Conservation (phyloP, 768 basidiomycete genomes). For the Fomitopsis serialis region DNA sequence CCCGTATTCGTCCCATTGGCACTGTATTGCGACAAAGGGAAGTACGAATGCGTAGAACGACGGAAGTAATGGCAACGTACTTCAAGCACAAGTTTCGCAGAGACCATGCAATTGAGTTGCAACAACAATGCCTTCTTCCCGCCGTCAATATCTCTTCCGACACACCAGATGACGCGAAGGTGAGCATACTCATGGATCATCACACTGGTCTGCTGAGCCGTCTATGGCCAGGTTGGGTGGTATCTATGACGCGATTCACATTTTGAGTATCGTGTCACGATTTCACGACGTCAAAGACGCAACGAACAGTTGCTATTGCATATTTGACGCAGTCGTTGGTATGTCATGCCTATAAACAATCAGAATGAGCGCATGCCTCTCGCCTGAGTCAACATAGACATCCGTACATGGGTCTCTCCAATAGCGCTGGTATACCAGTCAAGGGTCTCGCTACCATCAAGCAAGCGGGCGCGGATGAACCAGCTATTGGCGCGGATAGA, state of each 20-base stretch:
- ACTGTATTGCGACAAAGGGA: no score
- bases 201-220: background rate
- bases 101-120: background rate
- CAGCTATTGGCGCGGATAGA: no score
- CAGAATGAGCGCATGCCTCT: background rate
- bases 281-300: background rate
- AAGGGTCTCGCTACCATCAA: background rate
- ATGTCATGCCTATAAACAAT: background rate
- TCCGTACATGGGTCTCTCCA: background rate
- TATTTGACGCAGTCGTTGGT: background rate
- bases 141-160: no score
- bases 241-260: background rate
- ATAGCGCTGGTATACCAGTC: background rate
- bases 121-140: background rate
- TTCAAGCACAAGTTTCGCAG: background rate
- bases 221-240: background rate
- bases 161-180: no score
- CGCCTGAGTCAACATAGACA: background rate
- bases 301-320: background rate
- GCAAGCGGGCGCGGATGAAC: no score
- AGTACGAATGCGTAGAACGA: no score
- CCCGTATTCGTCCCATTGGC: no score
- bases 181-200: background rate
- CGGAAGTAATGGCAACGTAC: background rate
- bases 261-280: background rate